Evolutionary conservation across 179 eudicot genomes (phyloP), one percentile per base, ranked within the genome.

Genomic region (Beta macrorhiza): DNA sequence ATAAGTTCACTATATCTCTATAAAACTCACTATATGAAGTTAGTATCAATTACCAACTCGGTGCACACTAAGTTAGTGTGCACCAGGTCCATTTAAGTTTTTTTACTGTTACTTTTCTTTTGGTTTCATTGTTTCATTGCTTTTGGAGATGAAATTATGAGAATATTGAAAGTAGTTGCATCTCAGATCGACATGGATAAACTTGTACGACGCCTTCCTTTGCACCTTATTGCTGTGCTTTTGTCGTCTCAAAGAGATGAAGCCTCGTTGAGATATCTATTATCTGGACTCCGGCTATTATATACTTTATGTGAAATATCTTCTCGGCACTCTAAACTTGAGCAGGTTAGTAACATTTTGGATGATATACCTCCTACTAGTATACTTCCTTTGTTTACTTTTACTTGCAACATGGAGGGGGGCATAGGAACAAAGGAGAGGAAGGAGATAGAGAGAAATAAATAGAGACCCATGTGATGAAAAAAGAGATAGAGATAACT

Each of bases 121-220:
- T 37, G 42, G 3, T 37, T 37, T 37, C 4, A 2, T 37, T 37
- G n/a, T 20, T 47, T 77, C 0, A 20, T 22, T 64, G 72, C 69
- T 76, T 76, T 69, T 29, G 4, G 7, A 2, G 14, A 58, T 58
- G 22, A 19, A 15, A 15, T 73, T 13, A 14, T 47, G 15, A 57
- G 52, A 64, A 45, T 29, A 73, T 67, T 84, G 70, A 77, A 74
- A 49, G 32, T 37, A 9, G 19, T 73, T 37, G 56, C 64, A 25
- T 89, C 85, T 81, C 95, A 95, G 99, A 89, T 96, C 88, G 92
- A 92, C 65, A 59, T 90, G 79, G 96, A 94, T 79, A 90, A 83
- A 79, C 88, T 96, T 53, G 89, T 87, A 73, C 92, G 92, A 64
- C 82, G 83, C 86, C 93, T 96, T 84, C 91, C 99, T 64, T 78